phyloP scores from a whole-genome alignment of 139 green algal genomes.

The Chlorella ohadii region DNA sequence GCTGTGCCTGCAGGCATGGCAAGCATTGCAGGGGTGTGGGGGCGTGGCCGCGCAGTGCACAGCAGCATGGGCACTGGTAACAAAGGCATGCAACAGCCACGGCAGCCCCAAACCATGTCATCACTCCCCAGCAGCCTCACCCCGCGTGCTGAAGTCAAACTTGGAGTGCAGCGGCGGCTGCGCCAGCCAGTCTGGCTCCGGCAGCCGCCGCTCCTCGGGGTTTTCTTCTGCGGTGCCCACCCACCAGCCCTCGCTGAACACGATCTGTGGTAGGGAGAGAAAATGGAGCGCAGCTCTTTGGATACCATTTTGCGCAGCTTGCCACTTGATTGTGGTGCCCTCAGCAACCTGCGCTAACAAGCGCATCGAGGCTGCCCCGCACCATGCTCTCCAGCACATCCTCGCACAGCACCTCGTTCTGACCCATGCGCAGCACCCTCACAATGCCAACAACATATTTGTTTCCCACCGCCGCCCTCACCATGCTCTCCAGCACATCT shows the following conservation, averaged over 20 bases:
- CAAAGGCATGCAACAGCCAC: background rate
- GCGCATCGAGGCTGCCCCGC: too few relatives aligned
- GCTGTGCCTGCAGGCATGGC: background rate
- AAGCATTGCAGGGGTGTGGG: too few relatives aligned
- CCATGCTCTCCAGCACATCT: too few relatives aligned
- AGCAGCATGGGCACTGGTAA: background rate
- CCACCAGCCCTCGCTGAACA: slow-evolving; percentile 86
- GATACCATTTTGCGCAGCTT: background rate
- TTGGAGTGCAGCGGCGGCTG: slow-evolving; percentile 18
- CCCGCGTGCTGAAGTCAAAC: slow-evolving; percentile 28
- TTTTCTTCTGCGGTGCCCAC: slow-evolving; percentile 84
- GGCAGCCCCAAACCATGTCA: background rate
- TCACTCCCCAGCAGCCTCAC: background rate
- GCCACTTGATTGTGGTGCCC: background rate
- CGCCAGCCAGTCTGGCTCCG: slow-evolving; percentile 68
- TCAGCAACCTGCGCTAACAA: too few relatives aligned
- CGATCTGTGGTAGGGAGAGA: slow-evolving; percentile 55
- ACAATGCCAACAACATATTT: too few relatives aligned
- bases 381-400: slow-evolving; percentile 91
- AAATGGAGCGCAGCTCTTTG: too few relatives aligned
- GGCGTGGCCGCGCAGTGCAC: too few relatives aligned
- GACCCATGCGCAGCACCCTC: slow-evolving; percentile 67
- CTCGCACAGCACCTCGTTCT: slow-evolving; percentile 68
- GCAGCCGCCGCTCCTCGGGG: slow-evolving; percentile 76
- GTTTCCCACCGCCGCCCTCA: too few relatives aligned